Evolutionary conservation across 2,329 filamentous ascomycete species (phyloP).

Genomic region (Aschersonia sp.): DNA sequence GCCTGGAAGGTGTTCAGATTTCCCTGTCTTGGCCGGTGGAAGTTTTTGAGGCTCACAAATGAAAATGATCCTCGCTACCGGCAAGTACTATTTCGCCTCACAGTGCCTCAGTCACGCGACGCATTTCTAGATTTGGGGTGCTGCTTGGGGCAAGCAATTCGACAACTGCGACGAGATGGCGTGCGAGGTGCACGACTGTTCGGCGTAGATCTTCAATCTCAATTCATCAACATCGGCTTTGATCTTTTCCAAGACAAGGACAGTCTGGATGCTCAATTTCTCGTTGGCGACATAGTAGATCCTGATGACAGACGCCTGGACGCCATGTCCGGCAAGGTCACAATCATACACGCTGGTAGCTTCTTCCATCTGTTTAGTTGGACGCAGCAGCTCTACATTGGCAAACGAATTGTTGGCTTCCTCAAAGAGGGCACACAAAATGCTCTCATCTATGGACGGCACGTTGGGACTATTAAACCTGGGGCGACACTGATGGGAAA

Average conservation of each 20-base stretch:
- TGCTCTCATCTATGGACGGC: constrained; percentile 34
- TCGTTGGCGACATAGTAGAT: constrained; percentile 35
- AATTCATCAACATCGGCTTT: constrained; percentile 44
- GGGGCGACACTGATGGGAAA: constrained; percentile 8
- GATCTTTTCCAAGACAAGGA: constrained; percentile 47
- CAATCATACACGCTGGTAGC: constrained; percentile 31
- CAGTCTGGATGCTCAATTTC: constrained; percentile 30
- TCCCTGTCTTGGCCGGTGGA: constrained; percentile 34
- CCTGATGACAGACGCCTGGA: constrained; percentile 20
- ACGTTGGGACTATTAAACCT: constrained; percentile 25
- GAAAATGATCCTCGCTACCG: constrained; percentile 26
- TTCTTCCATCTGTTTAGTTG: constrained; percentile 37
- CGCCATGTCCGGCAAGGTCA: constrained; percentile 24
- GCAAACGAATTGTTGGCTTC: constrained; percentile 28
- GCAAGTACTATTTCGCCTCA: constrained; percentile 26
- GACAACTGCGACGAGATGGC: constrained; percentile 35
- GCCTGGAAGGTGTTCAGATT: constrained; percentile 29
- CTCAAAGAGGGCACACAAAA: constrained; percentile 27
- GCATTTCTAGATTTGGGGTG: constrained; percentile 35
- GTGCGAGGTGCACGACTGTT: constrained; percentile 32
- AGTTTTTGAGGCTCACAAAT: constrained; percentile 29
- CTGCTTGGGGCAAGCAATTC: constrained; percentile 33
- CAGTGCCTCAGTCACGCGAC: constrained; percentile 20
- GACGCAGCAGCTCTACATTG: constrained; percentile 29
- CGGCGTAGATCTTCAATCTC: constrained; percentile 31